A percentile compares a stretch with the other conserved stretches of the same genome.
Conservation (phyloP, 257 asterid genomes). For the Asclepias syriaca region DNA sequence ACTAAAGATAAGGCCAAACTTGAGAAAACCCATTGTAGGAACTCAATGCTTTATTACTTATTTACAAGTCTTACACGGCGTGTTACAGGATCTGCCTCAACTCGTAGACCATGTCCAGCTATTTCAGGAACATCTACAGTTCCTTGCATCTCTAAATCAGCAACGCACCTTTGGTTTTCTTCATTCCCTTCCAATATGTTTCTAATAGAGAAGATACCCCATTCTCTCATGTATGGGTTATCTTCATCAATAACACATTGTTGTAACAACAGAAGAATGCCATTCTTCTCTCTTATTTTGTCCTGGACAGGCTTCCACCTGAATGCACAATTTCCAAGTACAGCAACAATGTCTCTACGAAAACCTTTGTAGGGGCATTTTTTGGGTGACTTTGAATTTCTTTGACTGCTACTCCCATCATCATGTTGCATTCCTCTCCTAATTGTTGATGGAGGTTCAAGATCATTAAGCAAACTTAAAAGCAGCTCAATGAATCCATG, state of each 20-base stretch:
- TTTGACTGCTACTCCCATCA: constrained; percentile 20
- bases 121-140: constrained; percentile 70
- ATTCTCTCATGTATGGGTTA: constrained; percentile 84
- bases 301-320: constrained; percentile 57
- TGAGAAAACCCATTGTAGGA: no score
- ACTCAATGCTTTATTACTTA: constrained; percentile 9
- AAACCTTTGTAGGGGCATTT: constrained; percentile 76
- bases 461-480: constrained; percentile 41
- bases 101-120: constrained; percentile 56
- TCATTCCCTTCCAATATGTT: constrained; percentile 69
- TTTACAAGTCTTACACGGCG: constrained; percentile 77
- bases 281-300: constrained; percentile 55
- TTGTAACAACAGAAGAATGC: constrained; percentile 61
- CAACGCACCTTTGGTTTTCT: constrained; percentile 54
- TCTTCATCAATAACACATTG: constrained; percentile 79
- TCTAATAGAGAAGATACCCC: constrained; percentile 80
- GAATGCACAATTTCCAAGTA: constrained; percentile 71
- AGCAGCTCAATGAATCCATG: constrained; percentile 60
- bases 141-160: constrained; percentile 59
- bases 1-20: no score
- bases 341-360: constrained; percentile 66
- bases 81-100: constrained; percentile 67
- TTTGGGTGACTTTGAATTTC: constrained; percentile 22
- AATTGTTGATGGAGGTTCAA: constrained; percentile 67
- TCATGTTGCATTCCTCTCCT: constrained; percentile 39